Percentiles rank a stretch among this genome's conserved stretches.
These are phyloP conservation scores for Butyriboletus loyo DNA, from an alignment of 768 basidiomycete genomes.

Conservation along the genomic window DNA sequence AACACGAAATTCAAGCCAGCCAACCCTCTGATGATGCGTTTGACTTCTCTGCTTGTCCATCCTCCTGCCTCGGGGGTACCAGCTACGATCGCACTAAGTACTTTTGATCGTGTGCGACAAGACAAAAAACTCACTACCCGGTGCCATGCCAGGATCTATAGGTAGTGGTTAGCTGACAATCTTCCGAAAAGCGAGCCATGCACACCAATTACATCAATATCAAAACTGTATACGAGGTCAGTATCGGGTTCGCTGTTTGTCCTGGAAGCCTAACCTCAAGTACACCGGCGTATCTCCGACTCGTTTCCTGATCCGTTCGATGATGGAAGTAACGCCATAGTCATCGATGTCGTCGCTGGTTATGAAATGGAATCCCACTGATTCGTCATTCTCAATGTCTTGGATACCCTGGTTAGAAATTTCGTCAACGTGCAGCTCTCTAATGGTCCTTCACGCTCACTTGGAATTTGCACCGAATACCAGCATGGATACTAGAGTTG, in stretches of 20 bases:
- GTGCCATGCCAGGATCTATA: conserved; percentile 73
- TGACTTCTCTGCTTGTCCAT: conserved; percentile 81
- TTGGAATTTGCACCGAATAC: conserved; percentile 73
- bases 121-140: conserved; percentile 56
- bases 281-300: conserved; percentile 77
- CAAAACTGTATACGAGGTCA: conserved; percentile 44
- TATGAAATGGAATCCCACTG: conserved; percentile 77
- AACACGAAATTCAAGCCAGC: conserved; percentile 80
- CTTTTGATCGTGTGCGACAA: neutral
- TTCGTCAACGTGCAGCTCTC: neutral
- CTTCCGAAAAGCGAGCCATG: neutral
- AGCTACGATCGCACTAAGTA: conserved; percentile 39
- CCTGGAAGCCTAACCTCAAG: conserved; percentile 44
- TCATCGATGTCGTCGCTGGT: conserved; percentile 84
- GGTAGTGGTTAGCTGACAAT: conserved; percentile 1
- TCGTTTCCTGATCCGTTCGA: conserved; percentile 64
- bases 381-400: conserved; percentile 58
- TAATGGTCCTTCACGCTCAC: conserved; percentile 34
- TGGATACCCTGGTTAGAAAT: conserved; percentile 13
- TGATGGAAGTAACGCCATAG: conserved; percentile 65
- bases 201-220: conserved; percentile 78
- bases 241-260: neutral
- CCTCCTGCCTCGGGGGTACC: conserved; percentile 85
- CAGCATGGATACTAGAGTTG: conserved; percentile 77
- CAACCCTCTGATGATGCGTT: conserved; percentile 76